phyloP scores from a whole-genome alignment of 2,329 filamentous ascomycete genomes.

The Exophiala dermatitidis region DNA sequence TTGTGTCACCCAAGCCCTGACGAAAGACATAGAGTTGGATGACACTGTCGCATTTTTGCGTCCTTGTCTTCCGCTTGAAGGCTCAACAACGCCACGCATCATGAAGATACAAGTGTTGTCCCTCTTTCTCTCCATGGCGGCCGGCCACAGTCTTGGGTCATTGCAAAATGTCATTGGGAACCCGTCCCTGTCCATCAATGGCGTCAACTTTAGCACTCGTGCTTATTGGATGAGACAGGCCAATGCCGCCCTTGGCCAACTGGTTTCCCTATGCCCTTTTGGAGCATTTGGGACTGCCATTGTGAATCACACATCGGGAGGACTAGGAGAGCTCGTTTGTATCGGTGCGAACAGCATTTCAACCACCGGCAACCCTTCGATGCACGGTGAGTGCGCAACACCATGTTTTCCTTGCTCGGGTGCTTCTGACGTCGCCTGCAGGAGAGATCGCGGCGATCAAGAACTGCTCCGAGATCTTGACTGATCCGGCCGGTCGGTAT shows the following conservation, averaged over 20 bases:
- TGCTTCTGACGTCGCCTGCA: background rate
- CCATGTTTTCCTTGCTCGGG: background rate
- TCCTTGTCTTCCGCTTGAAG: no score
- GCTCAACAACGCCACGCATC: background rate
- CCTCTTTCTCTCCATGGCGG: background rate
- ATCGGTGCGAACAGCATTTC: constrained; percentile 44
- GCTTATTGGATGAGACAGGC: constrained; percentile 49
- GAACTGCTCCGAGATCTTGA: constrained; percentile 47
- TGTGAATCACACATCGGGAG: constrained; percentile 47
- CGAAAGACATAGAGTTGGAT: no score
- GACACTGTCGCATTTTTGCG: no score
- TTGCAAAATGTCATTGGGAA: constrained; percentile 9
- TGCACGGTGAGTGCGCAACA: constrained; percentile 37
- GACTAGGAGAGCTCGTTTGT: constrained; percentile 44
- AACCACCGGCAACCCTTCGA: constrained; percentile 44
- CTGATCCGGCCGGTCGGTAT: constrained; percentile 41
- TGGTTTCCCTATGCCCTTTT: constrained; percentile 46
- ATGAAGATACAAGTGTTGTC: background rate
- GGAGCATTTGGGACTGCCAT: constrained; percentile 49
- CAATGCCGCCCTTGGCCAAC: constrained; percentile 39
- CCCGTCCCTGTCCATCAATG: constrained; percentile 26
- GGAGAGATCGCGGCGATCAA: constrained; percentile 51
- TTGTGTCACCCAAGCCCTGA: no score
- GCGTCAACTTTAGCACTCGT: constrained; percentile 37
- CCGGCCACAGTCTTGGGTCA: background rate